Percentiles rank a stretch among this genome's conserved stretches.
phyloP scores from a whole-genome alignment of 2,329 filamentous ascomycete genomes.

The Diaporthe citri region DNA sequence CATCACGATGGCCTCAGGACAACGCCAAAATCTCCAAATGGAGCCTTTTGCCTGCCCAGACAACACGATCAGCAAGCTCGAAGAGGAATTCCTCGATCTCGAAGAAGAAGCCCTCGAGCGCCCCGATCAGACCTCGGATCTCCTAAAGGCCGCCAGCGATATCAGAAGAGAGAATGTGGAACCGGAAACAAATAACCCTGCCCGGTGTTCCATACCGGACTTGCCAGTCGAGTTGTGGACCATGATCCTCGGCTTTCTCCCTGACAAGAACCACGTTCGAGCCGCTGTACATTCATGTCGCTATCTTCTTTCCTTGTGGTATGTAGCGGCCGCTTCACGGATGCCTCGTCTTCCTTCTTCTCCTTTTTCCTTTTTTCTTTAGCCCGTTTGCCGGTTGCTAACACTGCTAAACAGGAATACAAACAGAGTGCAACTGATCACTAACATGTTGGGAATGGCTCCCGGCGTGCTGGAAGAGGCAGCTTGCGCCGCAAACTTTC shows the following conservation, averaged over 20 bases:
- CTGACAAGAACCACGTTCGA: background rate
- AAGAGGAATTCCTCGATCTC: background rate
- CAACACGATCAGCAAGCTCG: too few relatives aligned
- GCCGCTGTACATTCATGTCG: background rate
- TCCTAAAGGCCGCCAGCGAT: background rate
- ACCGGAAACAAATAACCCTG: background rate
- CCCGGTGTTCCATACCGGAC: background rate
- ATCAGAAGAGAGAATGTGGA: background rate
- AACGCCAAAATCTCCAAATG: background rate
- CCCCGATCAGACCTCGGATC: background rate
- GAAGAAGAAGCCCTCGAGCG: background rate
- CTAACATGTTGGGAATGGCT: background rate
- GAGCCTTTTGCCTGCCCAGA: too few relatives aligned
- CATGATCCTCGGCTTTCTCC: background rate
- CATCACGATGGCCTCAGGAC: background rate
- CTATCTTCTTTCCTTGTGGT: background rate
- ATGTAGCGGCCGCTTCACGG: background rate
- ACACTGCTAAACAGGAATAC: background rate
- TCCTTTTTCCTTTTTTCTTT: background rate
- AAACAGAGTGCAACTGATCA: background rate
- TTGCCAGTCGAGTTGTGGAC: background rate
- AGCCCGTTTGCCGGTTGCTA: background rate
- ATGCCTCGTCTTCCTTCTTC: background rate
- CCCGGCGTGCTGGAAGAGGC: background rate
- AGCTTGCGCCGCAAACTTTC: background rate